Percentiles rank a stretch among this genome's conserved stretches.
These are phyloP conservation scores for Amanita jacksonii DNA, from an alignment of 768 basidiomycete species.

Conservation along the genomic window DNA sequence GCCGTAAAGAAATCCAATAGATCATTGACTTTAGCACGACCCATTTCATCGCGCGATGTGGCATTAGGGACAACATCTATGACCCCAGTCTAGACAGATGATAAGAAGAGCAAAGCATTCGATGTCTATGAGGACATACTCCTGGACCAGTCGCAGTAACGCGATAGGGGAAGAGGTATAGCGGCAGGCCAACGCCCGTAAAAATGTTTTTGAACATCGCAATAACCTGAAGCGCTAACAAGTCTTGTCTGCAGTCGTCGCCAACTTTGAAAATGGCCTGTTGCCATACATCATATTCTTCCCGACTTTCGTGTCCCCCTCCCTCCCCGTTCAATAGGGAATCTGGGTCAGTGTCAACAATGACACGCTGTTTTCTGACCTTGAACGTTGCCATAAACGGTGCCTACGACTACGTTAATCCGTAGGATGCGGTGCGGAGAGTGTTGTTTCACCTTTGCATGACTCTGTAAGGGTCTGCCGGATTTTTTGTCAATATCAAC, in stretches of 20 bases:
- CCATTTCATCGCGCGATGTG: slow-evolving; percentile 99
- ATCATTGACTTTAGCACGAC: slow-evolving; percentile 95
- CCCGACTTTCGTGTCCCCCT: slow-evolving; percentile 44
- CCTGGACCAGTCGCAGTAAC: slow-evolving; percentile 97
- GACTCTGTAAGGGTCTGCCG: slow-evolving; percentile 91
- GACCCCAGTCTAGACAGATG: slow-evolving; percentile 70
- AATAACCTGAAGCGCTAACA: slow-evolving; percentile 93
- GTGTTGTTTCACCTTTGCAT: slow-evolving; percentile 71
- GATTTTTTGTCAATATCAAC: slow-evolving; percentile 98
- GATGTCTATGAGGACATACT: slow-evolving; percentile 37
- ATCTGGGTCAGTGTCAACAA: slow-evolving; percentile 63
- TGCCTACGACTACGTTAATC: slow-evolving; percentile 45
- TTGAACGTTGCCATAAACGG: slow-evolving; percentile 99
- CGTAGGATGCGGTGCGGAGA: neutral
- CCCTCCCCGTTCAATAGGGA: slow-evolving; percentile 57
- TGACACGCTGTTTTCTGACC: slow-evolving; percentile 77
- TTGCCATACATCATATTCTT: slow-evolving; percentile 87
- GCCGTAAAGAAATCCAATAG: slow-evolving; percentile 88
- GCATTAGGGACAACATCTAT: slow-evolving; percentile 98
- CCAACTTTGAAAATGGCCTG: slow-evolving; percentile 99
- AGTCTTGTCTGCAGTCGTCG: slow-evolving; percentile 97
- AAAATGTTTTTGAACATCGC: slow-evolving; percentile 99
- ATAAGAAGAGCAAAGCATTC: neutral
- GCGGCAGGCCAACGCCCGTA: slow-evolving; percentile 72
- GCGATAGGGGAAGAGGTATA: slow-evolving; percentile 93